These are phyloP conservation scores for Mycosphaerelloides madeirae DNA, from an alignment of 2,329 filamentous ascomycete genomes.

Conservation along the genomic window DNA sequence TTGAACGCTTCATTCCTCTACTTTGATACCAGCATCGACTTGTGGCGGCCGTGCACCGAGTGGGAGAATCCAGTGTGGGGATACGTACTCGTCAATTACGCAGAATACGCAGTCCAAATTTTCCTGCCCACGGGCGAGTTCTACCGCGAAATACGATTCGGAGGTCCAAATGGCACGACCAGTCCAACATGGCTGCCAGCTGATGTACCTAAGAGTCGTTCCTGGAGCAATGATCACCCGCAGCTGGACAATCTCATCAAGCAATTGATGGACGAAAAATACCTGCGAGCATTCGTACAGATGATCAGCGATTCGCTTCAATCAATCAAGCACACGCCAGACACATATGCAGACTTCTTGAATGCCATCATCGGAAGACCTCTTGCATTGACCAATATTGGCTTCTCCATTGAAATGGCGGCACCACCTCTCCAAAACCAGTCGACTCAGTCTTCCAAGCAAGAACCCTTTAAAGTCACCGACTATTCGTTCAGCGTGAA, in stretches of 20 bases:
- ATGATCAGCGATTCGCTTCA: too few species aligned
- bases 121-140: slow-evolving; percentile 8
- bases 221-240: too few species aligned
- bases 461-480: too few species aligned
- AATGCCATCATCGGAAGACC: slow-evolving; percentile 39
- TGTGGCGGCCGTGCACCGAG: slow-evolving; percentile 5
- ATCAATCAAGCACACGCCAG: too few species aligned
- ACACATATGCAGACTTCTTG: slow-evolving; percentile 36
- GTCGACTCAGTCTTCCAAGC: neutral
- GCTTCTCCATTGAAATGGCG: slow-evolving; percentile 37
- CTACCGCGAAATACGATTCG: slow-evolving; percentile 3
- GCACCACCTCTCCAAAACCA: neutral
- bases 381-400: slow-evolving; percentile 40
- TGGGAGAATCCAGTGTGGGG: slow-evolving; percentile 11
- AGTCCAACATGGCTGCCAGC: slow-evolving; percentile 4
- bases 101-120: slow-evolving; percentile 8
- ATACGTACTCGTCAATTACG: slow-evolving; percentile 11
- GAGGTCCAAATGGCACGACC: slow-evolving; percentile 2
- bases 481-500: slow-evolving; percentile 9
- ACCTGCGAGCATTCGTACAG: too few species aligned
- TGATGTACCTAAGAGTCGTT: neutral
- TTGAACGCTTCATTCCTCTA: slow-evolving; percentile 25
- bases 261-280: too few species aligned
- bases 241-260: too few species aligned
- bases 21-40: slow-evolving; percentile 27